A percentile compares a stretch with the other conserved stretches of the same genome.
These are phyloP conservation scores for Tanacetum coccineum DNA, from an alignment of 129 eudicot species.

Conservation along the genomic window DNA sequence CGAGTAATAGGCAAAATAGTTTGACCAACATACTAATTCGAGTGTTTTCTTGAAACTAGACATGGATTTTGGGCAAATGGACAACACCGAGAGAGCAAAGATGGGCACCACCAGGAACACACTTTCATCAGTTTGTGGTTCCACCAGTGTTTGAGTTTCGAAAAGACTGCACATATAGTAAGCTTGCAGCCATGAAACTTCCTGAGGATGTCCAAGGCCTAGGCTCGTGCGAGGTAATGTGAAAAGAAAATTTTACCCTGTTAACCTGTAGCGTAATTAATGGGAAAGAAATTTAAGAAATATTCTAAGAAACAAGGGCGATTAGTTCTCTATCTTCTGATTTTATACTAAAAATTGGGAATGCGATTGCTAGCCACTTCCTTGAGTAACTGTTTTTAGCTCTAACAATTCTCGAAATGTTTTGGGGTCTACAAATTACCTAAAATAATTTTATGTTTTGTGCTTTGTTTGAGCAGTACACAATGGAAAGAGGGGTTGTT, in stretches of 20 bases:
- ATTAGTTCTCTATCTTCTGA: too few relatives aligned
- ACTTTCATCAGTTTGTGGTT: slow-evolving; percentile 92
- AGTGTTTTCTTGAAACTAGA: slow-evolving; percentile 32
- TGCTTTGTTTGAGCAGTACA: slow-evolving; percentile 46
- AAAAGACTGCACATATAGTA: slow-evolving; percentile 84
- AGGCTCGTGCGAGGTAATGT: slow-evolving; percentile 75
- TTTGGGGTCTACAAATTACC: slow-evolving; percentile 1
- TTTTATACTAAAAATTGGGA: too few relatives aligned
- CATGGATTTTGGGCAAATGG: slow-evolving; percentile 93
- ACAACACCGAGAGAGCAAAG: slow-evolving; percentile 71
- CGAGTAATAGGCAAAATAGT: slow-evolving; percentile 9
- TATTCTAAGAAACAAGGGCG: too few relatives aligned
- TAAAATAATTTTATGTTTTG: neutral
- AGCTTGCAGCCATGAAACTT: slow-evolving; percentile 89
- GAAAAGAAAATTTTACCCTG: neutral
- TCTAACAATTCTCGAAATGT: neutral
- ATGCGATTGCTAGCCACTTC: too few relatives aligned
- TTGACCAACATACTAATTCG: neutral
- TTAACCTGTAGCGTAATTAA: too few relatives aligned
- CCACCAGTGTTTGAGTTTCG: slow-evolving; percentile 76
- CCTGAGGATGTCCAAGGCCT: slow-evolving; percentile 79
- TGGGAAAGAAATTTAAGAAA: too few relatives aligned
- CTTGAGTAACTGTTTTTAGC: too few relatives aligned
- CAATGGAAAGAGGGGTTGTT: slow-evolving; percentile 83
- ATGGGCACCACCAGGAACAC: slow-evolving; percentile 88